These are phyloP conservation scores for Sesbania bispinosa DNA, from an alignment of 306 rosid species.

Conservation along the genomic window DNA sequence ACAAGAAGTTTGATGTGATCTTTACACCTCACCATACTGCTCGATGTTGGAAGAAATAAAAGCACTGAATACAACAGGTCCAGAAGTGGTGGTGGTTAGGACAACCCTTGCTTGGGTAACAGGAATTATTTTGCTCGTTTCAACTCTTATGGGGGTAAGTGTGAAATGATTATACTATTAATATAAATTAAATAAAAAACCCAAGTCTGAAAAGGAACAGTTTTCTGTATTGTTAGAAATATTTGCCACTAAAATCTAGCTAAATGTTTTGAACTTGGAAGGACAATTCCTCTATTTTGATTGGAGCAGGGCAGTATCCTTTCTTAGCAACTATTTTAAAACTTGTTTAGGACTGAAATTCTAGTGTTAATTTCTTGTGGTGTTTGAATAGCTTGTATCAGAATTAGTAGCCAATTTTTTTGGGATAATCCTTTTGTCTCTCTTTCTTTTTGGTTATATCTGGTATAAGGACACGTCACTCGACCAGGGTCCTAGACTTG, in stretches of 20 bases:
- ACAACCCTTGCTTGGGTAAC: conserved; percentile 80
- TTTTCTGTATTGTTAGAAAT: background rate
- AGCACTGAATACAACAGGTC: conserved; percentile 16
- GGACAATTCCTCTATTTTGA: too few relatives aligned
- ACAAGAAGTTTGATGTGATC: conserved; percentile 51
- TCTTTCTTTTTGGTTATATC: background rate
- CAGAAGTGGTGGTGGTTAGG: conserved; percentile 64
- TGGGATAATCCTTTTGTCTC: too few relatives aligned
- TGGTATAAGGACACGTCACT: background rate
- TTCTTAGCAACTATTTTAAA: background rate
- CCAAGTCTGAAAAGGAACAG: background rate
- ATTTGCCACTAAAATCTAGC: background rate
- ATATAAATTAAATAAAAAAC: background rate
- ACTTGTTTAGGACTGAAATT: background rate
- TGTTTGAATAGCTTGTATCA: background rate
- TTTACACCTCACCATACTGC: conserved; percentile 47
- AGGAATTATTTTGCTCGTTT: conserved; percentile 73
- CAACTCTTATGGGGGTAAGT: conserved; percentile 92
- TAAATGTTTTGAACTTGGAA: background rate
- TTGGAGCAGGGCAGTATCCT: background rate
- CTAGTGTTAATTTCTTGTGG: background rate
- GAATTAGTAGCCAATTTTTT: too few relatives aligned
- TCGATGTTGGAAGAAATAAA: conserved; percentile 67
- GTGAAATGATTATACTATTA: background rate
- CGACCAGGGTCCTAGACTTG: background rate